Evolutionary conservation across 2,329 filamentous ascomycete genomes (phyloP).

Genomic region (Ceratocystis cubensis): DNA sequence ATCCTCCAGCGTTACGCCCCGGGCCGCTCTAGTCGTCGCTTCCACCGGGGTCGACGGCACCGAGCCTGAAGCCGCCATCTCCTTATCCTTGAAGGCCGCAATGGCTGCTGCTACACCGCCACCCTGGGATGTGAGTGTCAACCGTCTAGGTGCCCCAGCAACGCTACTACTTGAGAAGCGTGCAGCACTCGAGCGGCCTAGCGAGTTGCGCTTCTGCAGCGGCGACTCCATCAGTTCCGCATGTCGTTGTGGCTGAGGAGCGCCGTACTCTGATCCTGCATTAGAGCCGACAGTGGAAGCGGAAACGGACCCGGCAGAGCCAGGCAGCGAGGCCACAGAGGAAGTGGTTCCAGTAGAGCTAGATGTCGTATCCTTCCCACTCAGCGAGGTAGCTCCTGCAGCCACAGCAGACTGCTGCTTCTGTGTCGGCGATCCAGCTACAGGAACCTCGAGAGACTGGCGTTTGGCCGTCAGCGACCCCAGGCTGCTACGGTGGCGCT

Average conservation of each 20-base stretch:
- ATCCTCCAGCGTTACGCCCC: slow-evolving; percentile 37
- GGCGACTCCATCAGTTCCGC: slow-evolving; percentile 24
- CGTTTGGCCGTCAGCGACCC: slow-evolving; percentile 44
- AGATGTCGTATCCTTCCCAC: slow-evolving; percentile 22
- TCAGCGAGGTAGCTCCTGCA: slow-evolving; percentile 23
- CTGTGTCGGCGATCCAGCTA: slow-evolving; percentile 27
- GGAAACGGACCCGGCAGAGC: slow-evolving; percentile 11
- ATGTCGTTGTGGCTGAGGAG: slow-evolving; percentile 17
- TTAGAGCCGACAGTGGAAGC: not conserved
- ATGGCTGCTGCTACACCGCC: slow-evolving; percentile 22
- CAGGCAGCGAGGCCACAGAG: not conserved
- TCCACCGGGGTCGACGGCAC: not conserved
- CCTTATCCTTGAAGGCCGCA: slow-evolving; percentile 20
- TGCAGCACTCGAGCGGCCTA: slow-evolving; percentile 39
- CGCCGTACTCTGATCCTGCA: slow-evolving; percentile 6
- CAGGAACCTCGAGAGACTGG: slow-evolving; percentile 71
- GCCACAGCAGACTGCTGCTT: slow-evolving; percentile 22
- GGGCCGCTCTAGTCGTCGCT: slow-evolving; percentile 26
- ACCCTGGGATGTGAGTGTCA: slow-evolving; percentile 28
- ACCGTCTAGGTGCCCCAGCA: slow-evolving; percentile 28
- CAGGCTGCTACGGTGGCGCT: slow-evolving; percentile 39
- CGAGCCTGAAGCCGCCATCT: slow-evolving; percentile 3
- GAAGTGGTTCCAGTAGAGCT: slow-evolving; percentile 22
- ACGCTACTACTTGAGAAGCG: slow-evolving; percentile 40
- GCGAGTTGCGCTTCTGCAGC: slow-evolving; percentile 52